A percentile compares a stretch with the other conserved stretches of the same genome.
Evolutionary conservation across 805 yeast species (phyloP).

Genomic region (Cyberlindnera nakhonratchasimensis): DNA sequence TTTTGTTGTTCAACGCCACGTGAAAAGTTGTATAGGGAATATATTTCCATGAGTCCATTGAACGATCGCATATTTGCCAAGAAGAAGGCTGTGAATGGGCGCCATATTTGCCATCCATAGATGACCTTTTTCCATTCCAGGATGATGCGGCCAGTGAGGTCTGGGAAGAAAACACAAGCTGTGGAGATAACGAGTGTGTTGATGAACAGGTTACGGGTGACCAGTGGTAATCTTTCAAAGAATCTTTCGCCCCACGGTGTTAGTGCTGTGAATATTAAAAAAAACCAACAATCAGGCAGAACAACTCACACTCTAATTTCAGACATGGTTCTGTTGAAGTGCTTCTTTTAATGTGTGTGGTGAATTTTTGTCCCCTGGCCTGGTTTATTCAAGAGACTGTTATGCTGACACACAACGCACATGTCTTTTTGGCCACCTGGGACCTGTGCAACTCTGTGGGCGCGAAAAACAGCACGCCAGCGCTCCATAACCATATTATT

Average conservation of each 20-base stretch:
- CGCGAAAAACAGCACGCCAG: too few species aligned
- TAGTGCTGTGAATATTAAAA: background rate
- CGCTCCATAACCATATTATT: too few species aligned
- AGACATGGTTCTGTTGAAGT: background rate
- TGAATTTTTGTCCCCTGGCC: background rate
- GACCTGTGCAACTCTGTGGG: too few species aligned
- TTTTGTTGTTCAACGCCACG: conserved; percentile 52
- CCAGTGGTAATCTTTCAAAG: conserved; percentile 49
- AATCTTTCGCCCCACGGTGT: conserved; percentile 26
- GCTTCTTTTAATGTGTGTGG: background rate
- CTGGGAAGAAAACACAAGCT: conserved; percentile 31
- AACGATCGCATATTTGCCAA: conserved; percentile 40
- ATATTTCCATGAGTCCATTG: conserved; percentile 48
- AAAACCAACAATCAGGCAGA: background rate
- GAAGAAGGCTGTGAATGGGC: conserved; percentile 48
- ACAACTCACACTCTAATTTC: background rate
- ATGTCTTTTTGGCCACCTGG: too few species aligned
- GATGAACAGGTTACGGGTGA: conserved; percentile 53
- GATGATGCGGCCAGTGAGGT: conserved; percentile 13
- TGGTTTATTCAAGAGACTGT: background rate
- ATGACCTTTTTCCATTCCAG: conserved; percentile 30
- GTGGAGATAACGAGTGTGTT: conserved; percentile 46
- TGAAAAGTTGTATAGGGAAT: conserved; percentile 55
- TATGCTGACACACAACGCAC: too few species aligned
- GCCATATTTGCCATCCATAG: conserved; percentile 39